Base-by-base conservation (phyloP, 495 filamentous ascomycete genomes). In the Oidiodendron maius region DNA sequence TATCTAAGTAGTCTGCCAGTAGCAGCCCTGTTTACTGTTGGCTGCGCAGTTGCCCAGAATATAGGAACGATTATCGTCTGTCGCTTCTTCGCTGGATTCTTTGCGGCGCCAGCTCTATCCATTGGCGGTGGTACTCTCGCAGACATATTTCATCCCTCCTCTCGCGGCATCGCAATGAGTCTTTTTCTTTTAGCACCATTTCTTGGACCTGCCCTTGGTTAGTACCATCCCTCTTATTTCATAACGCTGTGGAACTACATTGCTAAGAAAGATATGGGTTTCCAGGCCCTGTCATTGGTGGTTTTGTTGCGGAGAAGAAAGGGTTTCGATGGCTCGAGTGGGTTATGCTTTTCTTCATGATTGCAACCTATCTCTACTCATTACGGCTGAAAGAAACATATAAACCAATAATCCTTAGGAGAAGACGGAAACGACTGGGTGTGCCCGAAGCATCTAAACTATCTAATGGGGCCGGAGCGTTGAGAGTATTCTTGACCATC, bases 311-410 rank as follows among this genome's bases (percentile, higher is more conserved):
- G 35, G 60, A 73, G 32, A 76, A 68, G 54, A 64, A 77, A 20
- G 41, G 57, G n/a, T 83, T 76, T 79, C 65, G 64, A 6, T 85
- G 82, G 82, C 69, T 66, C 28, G 77, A 82, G 60, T 82, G 76
- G 78, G 67, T 82, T 40, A 76, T 81, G 51, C 68, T 83, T 36
- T 79, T 83, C 32, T 65, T 82, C 23, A 79, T 80, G 16, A 74
- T 62, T 48, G 3, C 58, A 60, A 40, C 70, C 74, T 20, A 71
- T 80, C 48, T 20, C 72, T 2, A 48, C 73, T 40, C 77, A 80
- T 40, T 75, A 76, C 56, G 64, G 81, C 47, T 61, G 52, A 39
- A 23, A 18, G 64, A 67, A 47, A 64, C 63, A 8, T 65, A 64
- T 54, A 62, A 61, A 46, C 56, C 55, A n/a, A 57, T 56, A 35